Evolutionary conservation across 2,329 filamentous ascomycete genomes (phyloP).

Genomic region (Colletotrichum tropicicola): DNA sequence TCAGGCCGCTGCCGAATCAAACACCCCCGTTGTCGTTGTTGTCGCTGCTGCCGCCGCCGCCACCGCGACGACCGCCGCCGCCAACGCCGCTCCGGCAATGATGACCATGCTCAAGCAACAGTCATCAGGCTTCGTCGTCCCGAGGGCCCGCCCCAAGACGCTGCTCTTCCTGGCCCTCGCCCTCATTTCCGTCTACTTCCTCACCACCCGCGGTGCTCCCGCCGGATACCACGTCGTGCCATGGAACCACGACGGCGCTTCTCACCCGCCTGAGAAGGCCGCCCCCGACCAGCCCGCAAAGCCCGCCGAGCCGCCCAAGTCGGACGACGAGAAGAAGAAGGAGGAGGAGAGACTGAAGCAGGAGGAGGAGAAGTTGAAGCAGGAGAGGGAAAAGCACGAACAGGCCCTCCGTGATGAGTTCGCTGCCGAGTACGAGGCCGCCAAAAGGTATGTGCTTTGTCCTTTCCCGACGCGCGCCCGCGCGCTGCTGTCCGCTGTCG

Average conservation of each 20-base stretch:
- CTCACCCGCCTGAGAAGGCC: background rate
- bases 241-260: slow-evolving; percentile 32
- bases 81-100: slow-evolving; percentile 4
- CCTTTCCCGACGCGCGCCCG: background rate
- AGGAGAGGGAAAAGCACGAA: slow-evolving; percentile 36
- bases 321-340: slow-evolving; percentile 26
- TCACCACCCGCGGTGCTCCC: slow-evolving; percentile 48
- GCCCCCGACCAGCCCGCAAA: background rate
- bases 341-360: slow-evolving; percentile 25
- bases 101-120: slow-evolving; percentile 39
- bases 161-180: slow-evolving; percentile 51
- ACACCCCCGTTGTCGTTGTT: background rate
- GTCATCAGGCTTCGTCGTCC: slow-evolving; percentile 33
- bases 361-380: slow-evolving; percentile 7
- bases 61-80: background rate
- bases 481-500: background rate
- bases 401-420: slow-evolving; percentile 42
- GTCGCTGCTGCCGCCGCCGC: background rate
- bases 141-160: slow-evolving; percentile 50
- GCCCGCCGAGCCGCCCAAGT: slow-evolving; percentile 20
- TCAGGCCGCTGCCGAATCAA: background rate
- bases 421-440: slow-evolving; percentile 45
- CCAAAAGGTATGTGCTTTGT: slow-evolving; percentile 47
- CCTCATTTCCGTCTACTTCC: slow-evolving; percentile 51
- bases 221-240: slow-evolving; percentile 46